phyloP scores from a whole-genome alignment of 148 eudicot genomes.

The Rheum nobile region DNA sequence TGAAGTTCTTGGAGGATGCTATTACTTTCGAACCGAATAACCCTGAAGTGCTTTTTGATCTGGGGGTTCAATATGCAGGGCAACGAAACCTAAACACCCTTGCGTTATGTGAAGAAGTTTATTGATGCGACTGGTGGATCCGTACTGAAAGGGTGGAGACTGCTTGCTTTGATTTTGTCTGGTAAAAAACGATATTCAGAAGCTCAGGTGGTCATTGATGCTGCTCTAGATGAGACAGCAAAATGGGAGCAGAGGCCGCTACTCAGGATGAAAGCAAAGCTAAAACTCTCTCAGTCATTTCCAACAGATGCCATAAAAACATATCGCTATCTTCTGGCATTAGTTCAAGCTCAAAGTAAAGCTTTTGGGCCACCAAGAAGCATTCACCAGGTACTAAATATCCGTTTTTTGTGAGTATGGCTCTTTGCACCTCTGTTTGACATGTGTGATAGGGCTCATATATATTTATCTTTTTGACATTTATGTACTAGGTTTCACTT shows the following conservation, averaged over 20 bases:
- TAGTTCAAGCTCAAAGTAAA: constrained; percentile 87
- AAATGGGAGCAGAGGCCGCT: constrained; percentile 95
- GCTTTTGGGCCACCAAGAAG: constrained; percentile 46
- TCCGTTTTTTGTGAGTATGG: background rate
- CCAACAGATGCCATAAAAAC: constrained; percentile 83
- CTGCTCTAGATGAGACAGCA: constrained; percentile 93
- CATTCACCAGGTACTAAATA: constrained; percentile 41
- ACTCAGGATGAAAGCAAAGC: constrained; percentile 83
- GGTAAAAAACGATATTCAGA: constrained; percentile 76
- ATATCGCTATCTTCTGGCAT: constrained; percentile 75
- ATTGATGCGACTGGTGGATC: constrained; percentile 89
- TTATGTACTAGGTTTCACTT: too few relatives aligned
- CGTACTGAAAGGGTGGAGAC: constrained; percentile 71
- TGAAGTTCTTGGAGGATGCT: constrained; percentile 66
- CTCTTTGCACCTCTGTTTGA: background rate
- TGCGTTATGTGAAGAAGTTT: constrained; percentile 62
- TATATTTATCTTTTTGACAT: too few relatives aligned
- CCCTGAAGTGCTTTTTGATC: constrained; percentile 59
- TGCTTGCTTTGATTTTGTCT: constrained; percentile 76
- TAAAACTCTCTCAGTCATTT: constrained; percentile 55
- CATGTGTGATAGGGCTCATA: too few relatives aligned
- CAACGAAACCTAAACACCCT: constrained; percentile 52
- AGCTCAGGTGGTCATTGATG: constrained; percentile 81
- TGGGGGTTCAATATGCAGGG: constrained; percentile 80
- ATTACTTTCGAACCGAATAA: constrained; percentile 39